These are phyloP conservation scores for Epichloe bromicola DNA, from an alignment of 2,329 filamentous ascomycete genomes.

Conservation along the genomic window DNA sequence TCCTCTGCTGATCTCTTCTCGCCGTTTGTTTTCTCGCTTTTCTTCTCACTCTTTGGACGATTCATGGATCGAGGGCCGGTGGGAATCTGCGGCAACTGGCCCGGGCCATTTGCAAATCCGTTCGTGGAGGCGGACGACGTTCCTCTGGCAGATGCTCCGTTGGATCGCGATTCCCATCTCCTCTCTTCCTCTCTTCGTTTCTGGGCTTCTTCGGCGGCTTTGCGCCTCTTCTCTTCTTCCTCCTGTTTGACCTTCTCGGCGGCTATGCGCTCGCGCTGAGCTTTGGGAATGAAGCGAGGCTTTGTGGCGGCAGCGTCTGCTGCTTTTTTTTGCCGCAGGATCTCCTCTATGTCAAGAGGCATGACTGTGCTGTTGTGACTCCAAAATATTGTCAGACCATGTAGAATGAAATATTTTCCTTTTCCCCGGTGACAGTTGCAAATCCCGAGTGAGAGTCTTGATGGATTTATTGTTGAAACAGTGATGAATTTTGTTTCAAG, in stretches of 20 bases:
- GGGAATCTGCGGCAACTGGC: conserved; percentile 31
- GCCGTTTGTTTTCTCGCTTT: conserved; percentile 21
- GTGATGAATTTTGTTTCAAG: too few relatives aligned
- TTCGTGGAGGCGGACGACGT: conserved; percentile 11
- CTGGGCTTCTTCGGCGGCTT: conserved; percentile 46
- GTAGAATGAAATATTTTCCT: too few relatives aligned
- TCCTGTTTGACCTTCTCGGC: conserved; percentile 65
- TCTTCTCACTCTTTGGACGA: conserved; percentile 27
- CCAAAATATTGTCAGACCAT: neutral
- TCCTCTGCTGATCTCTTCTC: conserved; percentile 39
- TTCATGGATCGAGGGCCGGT: conserved; percentile 60
- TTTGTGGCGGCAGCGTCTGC: conserved; percentile 75
- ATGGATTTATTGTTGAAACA: too few relatives aligned
- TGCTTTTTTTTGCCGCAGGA: conserved; percentile 72
- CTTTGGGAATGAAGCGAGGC: conserved; percentile 77
- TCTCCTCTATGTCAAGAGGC: conserved; percentile 68
- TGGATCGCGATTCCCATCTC: conserved; percentile 20
- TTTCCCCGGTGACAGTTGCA: too few relatives aligned
- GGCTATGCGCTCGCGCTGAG: conserved; percentile 67
- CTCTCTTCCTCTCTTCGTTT: conserved; percentile 54
- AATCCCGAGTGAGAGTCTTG: too few relatives aligned
- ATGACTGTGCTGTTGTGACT: conserved; percentile 10
- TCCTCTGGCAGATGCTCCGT: conserved; percentile 8
- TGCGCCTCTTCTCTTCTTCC: conserved; percentile 41
- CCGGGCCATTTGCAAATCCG: conserved; percentile 13